A percentile compares a stretch with the other conserved stretches of the same genome.
Evolutionary conservation across 371 early-diverging fungal genomes (phyloP).

Genomic region (Apophysomyces variabilis): DNA sequence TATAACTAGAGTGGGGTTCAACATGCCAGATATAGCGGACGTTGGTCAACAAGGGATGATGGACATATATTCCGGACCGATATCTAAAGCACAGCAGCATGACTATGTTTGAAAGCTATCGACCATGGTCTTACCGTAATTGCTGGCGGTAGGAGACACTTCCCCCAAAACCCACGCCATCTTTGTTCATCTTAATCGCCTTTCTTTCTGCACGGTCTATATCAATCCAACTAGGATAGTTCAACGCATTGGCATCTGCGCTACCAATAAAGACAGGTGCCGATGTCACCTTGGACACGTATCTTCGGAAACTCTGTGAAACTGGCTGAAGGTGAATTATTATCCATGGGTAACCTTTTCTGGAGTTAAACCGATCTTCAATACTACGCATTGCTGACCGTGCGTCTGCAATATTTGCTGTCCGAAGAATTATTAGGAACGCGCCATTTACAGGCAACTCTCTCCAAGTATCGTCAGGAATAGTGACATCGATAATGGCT

Average conservation of each 20-base stretch:
- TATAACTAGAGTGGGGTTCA: slow-evolving; percentile 87
- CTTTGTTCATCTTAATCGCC: slow-evolving; percentile 19
- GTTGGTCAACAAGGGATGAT: slow-evolving; percentile 74
- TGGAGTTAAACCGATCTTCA: slow-evolving; percentile 54
- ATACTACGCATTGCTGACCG: slow-evolving; percentile 42
- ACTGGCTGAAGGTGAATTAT: slow-evolving; percentile 47
- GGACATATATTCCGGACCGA: slow-evolving; percentile 85
- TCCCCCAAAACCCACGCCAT: slow-evolving; percentile 18
- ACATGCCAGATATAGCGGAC: slow-evolving; percentile 96
- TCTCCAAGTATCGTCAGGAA: slow-evolving; percentile 26
- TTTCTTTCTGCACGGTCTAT: slow-evolving; percentile 31
- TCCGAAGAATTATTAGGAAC: slow-evolving; percentile 41
- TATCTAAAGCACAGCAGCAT: slow-evolving; percentile 47
- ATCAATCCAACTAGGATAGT: slow-evolving; percentile 56
- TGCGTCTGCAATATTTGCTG: slow-evolving; percentile 35
- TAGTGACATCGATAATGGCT: not conserved
- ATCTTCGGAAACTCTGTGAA: slow-evolving; percentile 37
- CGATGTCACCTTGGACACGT: slow-evolving; percentile 30
- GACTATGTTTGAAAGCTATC: not conserved
- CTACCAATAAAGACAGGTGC: slow-evolving; percentile 47
- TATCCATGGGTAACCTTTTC: slow-evolving; percentile 54
- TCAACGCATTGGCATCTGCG: slow-evolving; percentile 47
- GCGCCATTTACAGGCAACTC: slow-evolving; percentile 31
- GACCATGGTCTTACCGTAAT: slow-evolving; percentile 24
- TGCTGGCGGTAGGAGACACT: slow-evolving; percentile 31